These are phyloP conservation scores for Candida saitoana DNA, from an alignment of 805 yeast genomes.

Conservation along the genomic window DNA sequence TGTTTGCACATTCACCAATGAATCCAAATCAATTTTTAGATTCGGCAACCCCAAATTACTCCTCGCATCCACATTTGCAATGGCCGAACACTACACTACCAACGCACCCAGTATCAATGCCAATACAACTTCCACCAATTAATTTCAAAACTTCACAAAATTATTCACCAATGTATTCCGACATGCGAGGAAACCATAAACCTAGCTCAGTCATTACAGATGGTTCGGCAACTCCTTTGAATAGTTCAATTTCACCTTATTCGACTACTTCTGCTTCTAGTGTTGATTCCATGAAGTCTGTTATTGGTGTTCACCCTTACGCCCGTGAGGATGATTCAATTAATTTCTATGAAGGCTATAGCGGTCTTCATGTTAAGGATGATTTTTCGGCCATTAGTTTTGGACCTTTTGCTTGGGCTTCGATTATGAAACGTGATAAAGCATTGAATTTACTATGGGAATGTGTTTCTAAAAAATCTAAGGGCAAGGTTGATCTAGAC, in stretches of 20 bases:
- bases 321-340: conserved; percentile 10
- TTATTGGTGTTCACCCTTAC: conserved; percentile 12
- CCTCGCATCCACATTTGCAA: too few relatives aligned
- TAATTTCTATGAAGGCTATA: conserved; percentile 11
- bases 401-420: conserved; percentile 6
- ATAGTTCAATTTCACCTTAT: neutral
- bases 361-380: conserved; percentile 10
- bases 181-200: neutral
- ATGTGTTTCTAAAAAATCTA: conserved; percentile 13
- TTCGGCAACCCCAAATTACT: too few relatives aligned
- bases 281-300: neutral
- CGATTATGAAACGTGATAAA: conserved; percentile 5
- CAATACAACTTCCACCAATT: conserved; percentile 9
- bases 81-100: too few relatives aligned
- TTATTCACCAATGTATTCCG: neutral
- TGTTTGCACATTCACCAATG: too few relatives aligned
- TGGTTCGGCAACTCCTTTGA: neutral
- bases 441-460: conserved; percentile 27
- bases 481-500: conserved; percentile 1
- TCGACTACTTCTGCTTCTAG: neutral
- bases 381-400: neutral
- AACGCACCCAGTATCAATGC: too few relatives aligned
- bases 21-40: too few relatives aligned
- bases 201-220: neutral
- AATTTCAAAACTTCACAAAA: conserved; percentile 1